Evolutionary conservation across 768 basidiomycete genomes (phyloP).

Genomic region (Collybiopsis confluens): DNA sequence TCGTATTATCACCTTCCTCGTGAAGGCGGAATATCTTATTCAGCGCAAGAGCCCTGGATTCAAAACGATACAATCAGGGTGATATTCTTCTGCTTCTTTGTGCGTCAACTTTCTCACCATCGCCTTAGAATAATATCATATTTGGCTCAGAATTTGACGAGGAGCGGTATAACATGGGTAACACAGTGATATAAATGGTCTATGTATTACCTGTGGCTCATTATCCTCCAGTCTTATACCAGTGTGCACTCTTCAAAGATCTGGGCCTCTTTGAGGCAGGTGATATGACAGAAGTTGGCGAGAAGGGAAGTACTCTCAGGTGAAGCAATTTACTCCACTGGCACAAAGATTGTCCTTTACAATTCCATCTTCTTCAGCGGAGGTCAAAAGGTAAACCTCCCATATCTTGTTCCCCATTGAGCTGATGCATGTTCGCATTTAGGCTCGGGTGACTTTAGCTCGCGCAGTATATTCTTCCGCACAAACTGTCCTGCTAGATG

Average conservation of each 20-base stretch:
- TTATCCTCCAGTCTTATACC: constrained; percentile 24
- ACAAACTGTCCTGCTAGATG: constrained; percentile 52
- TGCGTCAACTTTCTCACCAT: neutral
- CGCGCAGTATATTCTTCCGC: constrained; percentile 55
- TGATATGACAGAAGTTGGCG: constrained; percentile 48
- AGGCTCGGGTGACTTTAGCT: constrained; percentile 52
- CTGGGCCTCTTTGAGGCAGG: constrained; percentile 43
- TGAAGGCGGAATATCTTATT: constrained; percentile 53
- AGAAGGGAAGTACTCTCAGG: constrained; percentile 45
- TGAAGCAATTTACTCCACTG: constrained; percentile 7
- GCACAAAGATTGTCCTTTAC: neutral
- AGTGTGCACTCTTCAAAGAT: constrained; percentile 40
- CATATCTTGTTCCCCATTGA: constrained; percentile 13
- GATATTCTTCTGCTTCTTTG: neutral
- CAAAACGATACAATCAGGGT: constrained; percentile 54
- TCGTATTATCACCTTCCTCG: constrained; percentile 53
- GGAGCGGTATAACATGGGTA: constrained; percentile 35
- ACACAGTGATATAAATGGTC: constrained; percentile 4
- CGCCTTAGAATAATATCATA: constrained; percentile 46
- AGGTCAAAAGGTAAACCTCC: constrained; percentile 43
- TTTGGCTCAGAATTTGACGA: constrained; percentile 40
- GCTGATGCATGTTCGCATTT: neutral
- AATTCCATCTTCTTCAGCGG: constrained; percentile 27
- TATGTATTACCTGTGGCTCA: neutral
- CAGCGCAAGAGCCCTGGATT: constrained; percentile 64